Evolutionary conservation across 1,284 basidiomycete genomes (phyloP), one percentile per base, ranked within the genome.

Genomic region (Mycena citricolor): DNA sequence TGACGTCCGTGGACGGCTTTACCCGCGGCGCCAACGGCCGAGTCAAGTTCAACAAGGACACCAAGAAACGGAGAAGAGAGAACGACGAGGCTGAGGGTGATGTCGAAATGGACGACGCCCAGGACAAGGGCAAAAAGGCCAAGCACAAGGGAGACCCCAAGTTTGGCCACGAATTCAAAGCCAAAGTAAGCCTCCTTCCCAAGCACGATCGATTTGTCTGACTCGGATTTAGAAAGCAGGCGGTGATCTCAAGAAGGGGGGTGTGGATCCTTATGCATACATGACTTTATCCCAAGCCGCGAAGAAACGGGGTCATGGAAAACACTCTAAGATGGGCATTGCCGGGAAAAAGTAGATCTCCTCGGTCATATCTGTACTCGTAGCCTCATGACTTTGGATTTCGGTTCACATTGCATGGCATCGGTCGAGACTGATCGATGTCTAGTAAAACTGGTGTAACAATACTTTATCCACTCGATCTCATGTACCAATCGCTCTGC

Each of bases 41-140:
- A 26, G 70, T 98, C 61, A 95, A 93, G 67, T 97, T 98, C 70
- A 92, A 97, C 72, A 98, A 98, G 69, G 90, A 97, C 61, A 95
- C 90, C 20, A 95, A 94, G 68, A 90, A 93, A 59, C 78, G 88
- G 45, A 68, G 93, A 49, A 76, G 85, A 41, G 77, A 78, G 49
- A 70, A 71, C 19, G 84, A 83, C 54, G 79, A 76, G 19, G 68
- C 61, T 19, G 74, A 73, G 21, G 77, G 73, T 29, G 89, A 91
- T 55, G 68, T 89, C 34, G 87, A 86, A 57, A 89, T 89, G 81
- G 81, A 63, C 7, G 69, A 73, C 48, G 52, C 60, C 32, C 56
- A 62, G 14, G 57, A 60, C 21, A 69, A 64, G 44, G 62, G 68
- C 32, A 82, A 76, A 60, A 74, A 75, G 58, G 74, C 71, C 54